A percentile compares a stretch with the other conserved stretches of the same genome.
These are phyloP conservation scores for Podospora pseudocomata DNA, from an alignment of 495 filamentous ascomycete species.

Conservation along the genomic window DNA sequence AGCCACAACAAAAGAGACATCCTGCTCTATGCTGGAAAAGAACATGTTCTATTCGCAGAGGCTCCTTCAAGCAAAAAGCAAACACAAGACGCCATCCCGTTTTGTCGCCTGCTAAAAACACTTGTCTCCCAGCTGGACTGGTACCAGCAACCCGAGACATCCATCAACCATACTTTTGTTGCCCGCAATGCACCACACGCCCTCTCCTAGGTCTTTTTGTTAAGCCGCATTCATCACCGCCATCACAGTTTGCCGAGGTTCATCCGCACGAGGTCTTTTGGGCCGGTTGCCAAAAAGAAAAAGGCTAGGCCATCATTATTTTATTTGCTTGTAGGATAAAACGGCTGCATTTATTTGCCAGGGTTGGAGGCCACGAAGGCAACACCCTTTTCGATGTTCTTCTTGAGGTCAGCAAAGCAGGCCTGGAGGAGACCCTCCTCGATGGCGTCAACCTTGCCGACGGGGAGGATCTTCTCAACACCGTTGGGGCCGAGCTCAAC, in stretches of 20 bases:
- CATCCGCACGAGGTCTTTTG: neutral
- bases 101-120: neutral
- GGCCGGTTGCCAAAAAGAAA: neutral
- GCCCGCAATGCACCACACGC: neutral
- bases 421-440: conserved; percentile 89
- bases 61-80: neutral
- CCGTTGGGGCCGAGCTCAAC: conserved; percentile 96
- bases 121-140: conserved; percentile 11
- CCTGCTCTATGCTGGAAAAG: neutral
- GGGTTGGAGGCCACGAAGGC: conserved; percentile 52
- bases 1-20: neutral
- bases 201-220: neutral
- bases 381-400: conserved; percentile 61
- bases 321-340: neutral
- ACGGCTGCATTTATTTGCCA: conserved; percentile 42
- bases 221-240: neutral
- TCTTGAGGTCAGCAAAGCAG: conserved; percentile 81
- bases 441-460: conserved; percentile 75
- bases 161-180: conserved; percentile 6
- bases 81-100: neutral
- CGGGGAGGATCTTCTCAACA: conserved; percentile 83
- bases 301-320: neutral
- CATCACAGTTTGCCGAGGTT: neutral
- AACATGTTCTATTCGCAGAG: no score
- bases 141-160: conserved; percentile 6